These are phyloP conservation scores for Cladophialophora bantiana DNA, from an alignment of 2,329 filamentous ascomycete species.

Conservation along the genomic window DNA sequence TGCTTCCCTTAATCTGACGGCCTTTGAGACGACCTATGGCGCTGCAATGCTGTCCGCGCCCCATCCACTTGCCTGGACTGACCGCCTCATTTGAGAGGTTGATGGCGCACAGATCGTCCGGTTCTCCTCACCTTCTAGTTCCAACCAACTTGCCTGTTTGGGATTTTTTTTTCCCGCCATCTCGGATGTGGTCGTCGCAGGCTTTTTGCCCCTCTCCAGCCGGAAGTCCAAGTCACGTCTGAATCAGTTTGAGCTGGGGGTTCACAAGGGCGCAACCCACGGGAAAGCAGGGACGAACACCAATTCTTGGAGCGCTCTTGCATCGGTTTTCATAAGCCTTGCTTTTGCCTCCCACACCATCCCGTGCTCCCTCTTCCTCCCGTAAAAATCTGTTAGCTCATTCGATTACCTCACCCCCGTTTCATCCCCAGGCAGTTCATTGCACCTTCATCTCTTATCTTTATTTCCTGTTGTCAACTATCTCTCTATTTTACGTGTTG, in stretches of 20 bases:
- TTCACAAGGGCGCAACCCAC: conserved; percentile 9
- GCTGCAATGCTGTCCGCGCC: neutral
- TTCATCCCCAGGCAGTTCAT: conserved; percentile 31
- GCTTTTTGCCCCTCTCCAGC: conserved; percentile 6
- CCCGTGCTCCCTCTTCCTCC: conserved; percentile 21
- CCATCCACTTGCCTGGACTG: conserved; percentile 8
- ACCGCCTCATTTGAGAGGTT: conserved; percentile 8
- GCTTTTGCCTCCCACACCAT: conserved; percentile 27
- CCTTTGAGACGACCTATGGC: neutral
- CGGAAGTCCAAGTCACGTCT: conserved; percentile 11
- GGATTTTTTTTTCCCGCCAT: conserved; percentile 5
- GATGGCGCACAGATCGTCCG: conserved; percentile 30
- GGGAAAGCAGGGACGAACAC: neutral
- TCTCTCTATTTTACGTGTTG: conserved; percentile 38
- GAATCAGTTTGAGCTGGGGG: conserved; percentile 13
- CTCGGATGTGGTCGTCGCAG: conserved; percentile 11
- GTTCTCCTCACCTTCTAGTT: conserved; percentile 23
- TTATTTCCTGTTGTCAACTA: conserved; percentile 41
- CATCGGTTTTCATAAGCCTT: conserved; percentile 20
- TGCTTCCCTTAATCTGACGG: neutral
- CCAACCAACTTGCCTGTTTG: conserved; percentile 7
- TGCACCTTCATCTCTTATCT: conserved; percentile 42
- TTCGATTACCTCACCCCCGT: conserved; percentile 41
- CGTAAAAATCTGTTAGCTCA: conserved; percentile 41
- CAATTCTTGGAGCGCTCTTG: neutral